Evolutionary conservation across 179 eudicot species (phyloP).

Genomic region (Beta corolliflora): DNA sequence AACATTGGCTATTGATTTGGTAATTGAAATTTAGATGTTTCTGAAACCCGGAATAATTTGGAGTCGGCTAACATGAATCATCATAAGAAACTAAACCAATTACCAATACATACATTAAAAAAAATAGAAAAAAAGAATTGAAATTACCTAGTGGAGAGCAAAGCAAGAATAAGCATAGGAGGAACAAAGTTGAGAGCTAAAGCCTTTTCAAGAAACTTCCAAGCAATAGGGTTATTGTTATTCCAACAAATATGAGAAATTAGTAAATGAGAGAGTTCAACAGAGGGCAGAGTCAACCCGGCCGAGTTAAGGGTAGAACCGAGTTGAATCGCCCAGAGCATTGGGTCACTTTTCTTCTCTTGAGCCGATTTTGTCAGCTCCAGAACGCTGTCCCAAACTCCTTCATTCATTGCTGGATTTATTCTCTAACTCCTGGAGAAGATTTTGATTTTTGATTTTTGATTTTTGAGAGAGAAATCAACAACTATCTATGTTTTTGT

Average conservation of each 20-base stretch:
- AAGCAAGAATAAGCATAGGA: constrained; percentile 64
- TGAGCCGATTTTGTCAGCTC: constrained; percentile 70
- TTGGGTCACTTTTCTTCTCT: constrained; percentile 59
- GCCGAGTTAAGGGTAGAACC: constrained; percentile 60
- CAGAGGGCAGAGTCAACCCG: constrained; percentile 66
- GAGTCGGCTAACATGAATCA: neutral
- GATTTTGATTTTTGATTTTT: too few species aligned
- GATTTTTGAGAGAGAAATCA: too few species aligned
- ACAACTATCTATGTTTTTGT: too few species aligned
- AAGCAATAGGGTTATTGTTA: constrained; percentile 66
- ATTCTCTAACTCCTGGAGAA: too few species aligned
- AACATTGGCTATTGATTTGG: too few species aligned
- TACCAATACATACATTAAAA: too few species aligned
- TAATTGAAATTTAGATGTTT: too few species aligned
- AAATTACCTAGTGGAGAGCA: constrained; percentile 61
- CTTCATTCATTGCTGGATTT: neutral
- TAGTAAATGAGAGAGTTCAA: constrained; percentile 63
- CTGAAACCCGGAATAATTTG: too few species aligned
- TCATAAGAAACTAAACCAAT: neutral
- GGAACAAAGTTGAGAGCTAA: constrained; percentile 54
- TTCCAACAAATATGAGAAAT: constrained; percentile 90
- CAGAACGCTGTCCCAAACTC: constrained; percentile 60
- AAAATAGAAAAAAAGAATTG: neutral
- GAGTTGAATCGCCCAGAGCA: constrained; percentile 78
- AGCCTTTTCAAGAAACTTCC: constrained; percentile 88